These are phyloP conservation scores for Solanum medicagineum DNA, from an alignment of 257 asterid genomes.

Conservation along the genomic window DNA sequence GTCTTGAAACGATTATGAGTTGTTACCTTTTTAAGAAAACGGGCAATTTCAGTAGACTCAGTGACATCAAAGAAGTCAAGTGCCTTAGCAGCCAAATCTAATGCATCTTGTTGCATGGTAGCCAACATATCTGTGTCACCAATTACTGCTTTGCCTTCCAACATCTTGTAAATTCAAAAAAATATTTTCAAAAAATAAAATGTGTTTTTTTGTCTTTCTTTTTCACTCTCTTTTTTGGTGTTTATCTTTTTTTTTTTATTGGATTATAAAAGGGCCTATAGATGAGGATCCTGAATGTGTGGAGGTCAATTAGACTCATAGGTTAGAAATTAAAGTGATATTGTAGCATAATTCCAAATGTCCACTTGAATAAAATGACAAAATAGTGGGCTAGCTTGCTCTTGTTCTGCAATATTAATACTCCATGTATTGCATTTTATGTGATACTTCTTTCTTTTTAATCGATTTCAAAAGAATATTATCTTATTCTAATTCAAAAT, in stretches of 20 bases:
- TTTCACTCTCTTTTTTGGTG: neutral
- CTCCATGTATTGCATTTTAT: rapidly evolving
- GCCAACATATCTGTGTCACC: constrained; percentile 75
- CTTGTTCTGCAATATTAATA: neutral
- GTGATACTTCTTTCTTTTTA: too few species aligned
- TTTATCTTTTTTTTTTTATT: neutral
- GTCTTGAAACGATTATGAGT: neutral
- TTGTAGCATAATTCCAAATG: constrained; percentile 19
- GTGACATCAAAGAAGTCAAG: constrained; percentile 85
- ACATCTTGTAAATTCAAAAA: constrained; percentile 13
- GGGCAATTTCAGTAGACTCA: constrained; percentile 70
- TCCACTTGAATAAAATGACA: neutral
- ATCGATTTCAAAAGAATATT: too few species aligned
- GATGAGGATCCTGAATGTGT: constrained; percentile 32
- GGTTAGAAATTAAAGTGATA: constrained; percentile 4
- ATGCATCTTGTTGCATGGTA: constrained; percentile 65
- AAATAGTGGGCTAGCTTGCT: neutral
- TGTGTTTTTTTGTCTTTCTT: neutral
- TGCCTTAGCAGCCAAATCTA: constrained; percentile 70
- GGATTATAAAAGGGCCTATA: constrained; percentile 4
- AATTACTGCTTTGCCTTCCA: constrained; percentile 79
- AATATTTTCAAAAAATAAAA: neutral
- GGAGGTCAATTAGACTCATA: constrained; percentile 16
- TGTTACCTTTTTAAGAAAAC: constrained; percentile 57
- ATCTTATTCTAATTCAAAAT: too few species aligned